phyloP scores from a whole-genome alignment of 306 rosid genomes.

The Ochetophila trinervis region DNA sequence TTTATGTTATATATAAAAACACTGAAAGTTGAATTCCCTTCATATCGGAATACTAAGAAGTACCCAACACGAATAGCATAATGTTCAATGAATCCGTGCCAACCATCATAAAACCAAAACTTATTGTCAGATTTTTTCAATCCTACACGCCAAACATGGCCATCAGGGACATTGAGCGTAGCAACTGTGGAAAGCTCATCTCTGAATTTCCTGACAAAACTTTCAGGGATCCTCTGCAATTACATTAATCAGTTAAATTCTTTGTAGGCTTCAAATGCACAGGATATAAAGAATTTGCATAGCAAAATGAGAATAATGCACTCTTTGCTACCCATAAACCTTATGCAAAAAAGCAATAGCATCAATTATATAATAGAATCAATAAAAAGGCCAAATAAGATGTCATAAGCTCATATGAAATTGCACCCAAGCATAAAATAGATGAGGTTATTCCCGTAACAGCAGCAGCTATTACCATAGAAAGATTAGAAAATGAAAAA shows the following conservation, averaged over 20 bases:
- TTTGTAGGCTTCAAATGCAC: not conserved
- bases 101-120: slow-evolving; percentile 71
- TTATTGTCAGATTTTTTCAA: slow-evolving; percentile 62
- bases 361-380: not conserved
- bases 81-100: slow-evolving; percentile 74
- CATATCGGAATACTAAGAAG: slow-evolving; percentile 72
- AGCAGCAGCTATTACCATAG: not conserved
- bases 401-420: not conserved
- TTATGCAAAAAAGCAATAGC: not conserved
- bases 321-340: not conserved
- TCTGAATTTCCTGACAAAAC: slow-evolving; percentile 60
- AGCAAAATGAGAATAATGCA: not conserved
- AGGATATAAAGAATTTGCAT: not conserved
- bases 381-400: not conserved
- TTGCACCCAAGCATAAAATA: not conserved
- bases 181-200: slow-evolving; percentile 62
- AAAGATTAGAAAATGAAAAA: not conserved
- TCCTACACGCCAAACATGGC: slow-evolving; percentile 72
- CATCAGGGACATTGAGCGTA: slow-evolving; percentile 69
- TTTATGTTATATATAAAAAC: slow-evolving; percentile 64
- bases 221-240: slow-evolving; percentile 82
- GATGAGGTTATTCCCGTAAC: not conserved
- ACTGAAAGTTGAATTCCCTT: slow-evolving; percentile 70
- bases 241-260: slow-evolving; percentile 30
- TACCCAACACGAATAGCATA: slow-evolving; percentile 67